Evolutionary conservation across 2,329 filamentous ascomycete species (phyloP).

Genomic region (Rhinocladiella similis): DNA sequence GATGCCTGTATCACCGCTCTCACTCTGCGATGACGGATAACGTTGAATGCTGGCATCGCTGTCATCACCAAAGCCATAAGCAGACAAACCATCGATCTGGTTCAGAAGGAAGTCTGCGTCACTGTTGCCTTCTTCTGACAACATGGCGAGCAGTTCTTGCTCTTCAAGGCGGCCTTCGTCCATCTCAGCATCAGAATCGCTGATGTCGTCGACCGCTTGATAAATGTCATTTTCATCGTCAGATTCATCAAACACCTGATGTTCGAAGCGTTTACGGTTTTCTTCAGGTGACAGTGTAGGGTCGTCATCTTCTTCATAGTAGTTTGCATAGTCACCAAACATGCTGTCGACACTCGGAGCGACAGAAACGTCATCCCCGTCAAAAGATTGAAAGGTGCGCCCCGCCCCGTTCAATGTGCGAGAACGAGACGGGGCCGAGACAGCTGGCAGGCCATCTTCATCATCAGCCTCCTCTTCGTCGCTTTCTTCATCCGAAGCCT

Average conservation of each 20-base stretch:
- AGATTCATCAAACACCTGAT: constrained; percentile 29
- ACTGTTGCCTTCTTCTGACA: constrained; percentile 37
- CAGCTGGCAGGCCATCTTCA: constrained; percentile 44
- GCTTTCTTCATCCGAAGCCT: constrained; percentile 31
- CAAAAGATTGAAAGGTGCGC: constrained; percentile 31
- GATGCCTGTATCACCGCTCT: constrained; percentile 39
- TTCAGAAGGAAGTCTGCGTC: constrained; percentile 28
- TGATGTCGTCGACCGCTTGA: constrained; percentile 75
- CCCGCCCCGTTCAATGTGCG: constrained; percentile 43
- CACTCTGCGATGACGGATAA: constrained; percentile 26
- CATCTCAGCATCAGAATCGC: constrained; percentile 77
- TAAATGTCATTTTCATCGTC: constrained; percentile 50
- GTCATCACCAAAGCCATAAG: constrained; percentile 31
- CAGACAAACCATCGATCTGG: constrained; percentile 31
- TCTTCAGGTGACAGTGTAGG: constrained; percentile 22
- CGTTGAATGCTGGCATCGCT: constrained; percentile 35
- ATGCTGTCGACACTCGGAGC: constrained; percentile 23
- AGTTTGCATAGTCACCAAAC: constrained; percentile 20
- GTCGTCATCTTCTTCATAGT: constrained; percentile 23
- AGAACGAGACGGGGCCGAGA: constrained; percentile 44
- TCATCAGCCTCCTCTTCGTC: constrained; percentile 40
- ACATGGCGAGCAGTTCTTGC: constrained; percentile 25
- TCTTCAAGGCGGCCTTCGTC: constrained; percentile 64
- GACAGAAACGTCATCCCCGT: constrained; percentile 16
- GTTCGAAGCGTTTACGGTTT: constrained; percentile 25